phyloP scores from a whole-genome alignment of 1,139 yeast species.

The Hansenula sp. region DNA sequence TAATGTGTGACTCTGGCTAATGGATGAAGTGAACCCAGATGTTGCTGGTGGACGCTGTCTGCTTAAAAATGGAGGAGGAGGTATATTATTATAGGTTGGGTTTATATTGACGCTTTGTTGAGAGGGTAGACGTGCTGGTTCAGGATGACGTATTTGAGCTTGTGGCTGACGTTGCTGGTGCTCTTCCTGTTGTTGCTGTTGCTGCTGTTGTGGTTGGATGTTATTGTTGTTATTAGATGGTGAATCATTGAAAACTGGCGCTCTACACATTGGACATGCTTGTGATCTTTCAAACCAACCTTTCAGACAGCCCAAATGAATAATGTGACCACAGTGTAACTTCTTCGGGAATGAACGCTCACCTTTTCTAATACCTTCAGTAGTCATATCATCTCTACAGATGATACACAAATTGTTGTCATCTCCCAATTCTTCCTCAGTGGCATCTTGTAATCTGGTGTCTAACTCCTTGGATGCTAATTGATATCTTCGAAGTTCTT shows the following conservation, averaged over 20 bases:
- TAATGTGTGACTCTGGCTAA: no score
- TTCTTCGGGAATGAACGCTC: constrained; percentile 66
- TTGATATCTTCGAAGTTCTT: constrained; percentile 50
- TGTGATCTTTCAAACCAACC: constrained; percentile 93
- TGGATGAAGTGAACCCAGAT: constrained; percentile 1
- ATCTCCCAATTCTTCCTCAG: constrained; percentile 54
- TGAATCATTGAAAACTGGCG: constrained; percentile 50
- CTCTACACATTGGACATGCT: constrained; percentile 87
- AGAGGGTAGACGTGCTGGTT: no score
- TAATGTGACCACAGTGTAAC: constrained; percentile 78
- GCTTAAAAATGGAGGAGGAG: neutral
- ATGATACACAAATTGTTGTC: constrained; percentile 71
- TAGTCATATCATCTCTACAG: constrained; percentile 78
- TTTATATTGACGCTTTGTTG: neutral
- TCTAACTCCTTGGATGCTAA: constrained; percentile 67
- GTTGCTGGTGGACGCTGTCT: constrained; percentile 7
- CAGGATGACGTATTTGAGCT: neutral
- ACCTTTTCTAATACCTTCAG: constrained; percentile 28
- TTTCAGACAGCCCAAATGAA: constrained; percentile 87
- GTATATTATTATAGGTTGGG: neutral
- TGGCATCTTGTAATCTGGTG: constrained; percentile 56
- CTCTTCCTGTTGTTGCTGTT: neutral
- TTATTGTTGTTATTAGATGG: constrained; percentile 9
- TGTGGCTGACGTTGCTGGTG: constrained; percentile 4
- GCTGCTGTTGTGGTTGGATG: constrained; percentile 1